A percentile compares a stretch with the other conserved stretches of the same genome.
Conservation (phyloP, 441 rosid species). For the Monsonia emarginata region DNA sequence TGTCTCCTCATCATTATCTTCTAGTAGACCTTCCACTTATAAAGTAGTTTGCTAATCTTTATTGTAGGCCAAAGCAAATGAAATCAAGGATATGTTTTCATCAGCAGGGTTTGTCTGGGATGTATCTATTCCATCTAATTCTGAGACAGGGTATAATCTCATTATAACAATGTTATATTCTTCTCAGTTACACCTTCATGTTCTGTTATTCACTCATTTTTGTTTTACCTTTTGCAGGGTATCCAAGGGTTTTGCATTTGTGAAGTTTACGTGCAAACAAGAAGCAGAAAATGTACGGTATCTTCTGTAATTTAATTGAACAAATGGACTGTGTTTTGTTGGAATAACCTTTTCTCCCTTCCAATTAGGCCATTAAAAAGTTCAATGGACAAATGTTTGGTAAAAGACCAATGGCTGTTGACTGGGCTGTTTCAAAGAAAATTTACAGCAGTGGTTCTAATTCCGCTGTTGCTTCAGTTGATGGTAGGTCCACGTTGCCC, state of each 20-base stretch:
- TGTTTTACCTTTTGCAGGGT: conserved; percentile 31
- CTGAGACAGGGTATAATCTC: conserved; percentile 60
- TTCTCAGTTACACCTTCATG: background rate
- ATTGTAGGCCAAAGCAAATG: conserved; percentile 61
- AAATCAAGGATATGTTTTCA: conserved; percentile 52
- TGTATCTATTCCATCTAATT: conserved; percentile 59
- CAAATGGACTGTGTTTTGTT: conserved; percentile 1
- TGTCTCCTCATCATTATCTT: conserved; percentile 6
- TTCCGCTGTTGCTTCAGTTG: conserved; percentile 37
- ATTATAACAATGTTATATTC: background rate
- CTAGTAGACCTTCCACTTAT: conserved; percentile 17
- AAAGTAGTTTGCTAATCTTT: conserved; percentile 18
- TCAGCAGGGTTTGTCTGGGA: conserved; percentile 91
- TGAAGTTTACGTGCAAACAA: conserved; percentile 79
- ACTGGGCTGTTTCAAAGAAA: conserved; percentile 93
- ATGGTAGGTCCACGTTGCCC: conserved; percentile 35
- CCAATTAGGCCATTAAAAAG: conserved; percentile 64
- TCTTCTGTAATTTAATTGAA: conserved; percentile 8
- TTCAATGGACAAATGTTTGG: conserved; percentile 65
- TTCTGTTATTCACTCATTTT: conserved; percentile 11
- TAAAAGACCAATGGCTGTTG: conserved; percentile 82
- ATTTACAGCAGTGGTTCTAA: conserved; percentile 41
- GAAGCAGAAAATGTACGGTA: conserved; percentile 72
- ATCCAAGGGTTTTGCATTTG: conserved; percentile 76
- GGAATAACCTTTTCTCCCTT: conserved; percentile 9